Percentiles rank a stretch among this genome's conserved stretches.
Evolutionary conservation across 768 basidiomycete genomes (phyloP).

Genomic region (Saitozyma podzolica): DNA sequence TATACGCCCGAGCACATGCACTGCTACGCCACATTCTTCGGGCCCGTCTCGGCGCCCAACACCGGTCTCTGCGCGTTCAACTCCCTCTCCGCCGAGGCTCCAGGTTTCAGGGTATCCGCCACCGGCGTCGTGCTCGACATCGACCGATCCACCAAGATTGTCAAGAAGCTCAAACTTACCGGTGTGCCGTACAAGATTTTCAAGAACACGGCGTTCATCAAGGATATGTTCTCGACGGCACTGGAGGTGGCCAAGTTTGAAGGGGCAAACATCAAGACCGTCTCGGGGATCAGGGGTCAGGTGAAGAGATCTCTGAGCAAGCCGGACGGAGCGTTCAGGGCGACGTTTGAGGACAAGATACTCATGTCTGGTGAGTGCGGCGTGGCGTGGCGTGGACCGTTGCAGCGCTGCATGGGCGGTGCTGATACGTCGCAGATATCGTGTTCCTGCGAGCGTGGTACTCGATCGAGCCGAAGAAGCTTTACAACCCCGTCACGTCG

Average conservation of each 20-base stretch:
- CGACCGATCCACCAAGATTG: conserved; percentile 87
- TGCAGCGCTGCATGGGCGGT: not conserved
- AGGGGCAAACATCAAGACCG: conserved; percentile 92
- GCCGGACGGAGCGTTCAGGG: conserved; percentile 91
- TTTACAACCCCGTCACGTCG: conserved; percentile 94
- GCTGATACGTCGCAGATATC: conserved; percentile 63
- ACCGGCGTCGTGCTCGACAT: conserved; percentile 94
- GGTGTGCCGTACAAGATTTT: conserved; percentile 95
- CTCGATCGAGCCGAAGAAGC: conserved; percentile 88
- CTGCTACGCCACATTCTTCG: conserved; percentile 96
- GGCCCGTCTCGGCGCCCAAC: conserved; percentile 85
- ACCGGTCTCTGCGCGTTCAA: conserved; percentile 98
- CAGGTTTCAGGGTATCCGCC: conserved; percentile 85
- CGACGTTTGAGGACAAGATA: conserved; percentile 97
- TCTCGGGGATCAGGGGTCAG: conserved; percentile 93
- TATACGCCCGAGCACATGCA: conserved; percentile 99
- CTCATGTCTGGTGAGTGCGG: conserved; percentile 80
- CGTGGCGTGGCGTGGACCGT: too few species aligned
- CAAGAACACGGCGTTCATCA: conserved; percentile 98
- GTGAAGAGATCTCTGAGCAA: conserved; percentile 94
- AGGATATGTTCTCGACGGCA: conserved; percentile 92
- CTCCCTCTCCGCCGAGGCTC: conserved; percentile 64
- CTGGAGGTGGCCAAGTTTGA: conserved; percentile 98
- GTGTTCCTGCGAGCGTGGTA: conserved; percentile 97
- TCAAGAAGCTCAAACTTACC: conserved; percentile 96